Evolutionary conservation across 192 early-diverging fungal species (phyloP).

Genomic region (Podila epigama): DNA sequence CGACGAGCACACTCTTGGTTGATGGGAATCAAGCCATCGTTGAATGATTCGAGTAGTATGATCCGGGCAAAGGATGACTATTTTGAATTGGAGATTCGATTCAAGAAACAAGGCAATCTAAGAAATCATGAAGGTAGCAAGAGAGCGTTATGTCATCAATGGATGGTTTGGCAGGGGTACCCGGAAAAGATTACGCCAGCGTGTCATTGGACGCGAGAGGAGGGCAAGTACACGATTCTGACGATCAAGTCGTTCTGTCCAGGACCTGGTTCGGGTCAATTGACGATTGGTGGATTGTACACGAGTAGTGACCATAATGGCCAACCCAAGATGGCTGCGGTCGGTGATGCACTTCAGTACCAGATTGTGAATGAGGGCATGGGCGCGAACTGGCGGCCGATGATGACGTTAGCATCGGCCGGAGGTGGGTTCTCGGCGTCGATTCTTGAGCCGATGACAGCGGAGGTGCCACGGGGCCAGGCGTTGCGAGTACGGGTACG

Average conservation of each 20-base stretch:
- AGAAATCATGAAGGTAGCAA: not conserved
- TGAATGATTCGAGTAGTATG: not conserved
- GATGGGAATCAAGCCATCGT: not conserved
- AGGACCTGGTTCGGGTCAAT: constrained; percentile 3
- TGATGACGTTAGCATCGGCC: not conserved
- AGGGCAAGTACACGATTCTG: constrained; percentile 13
- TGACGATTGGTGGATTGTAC: not conserved
- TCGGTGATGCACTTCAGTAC: constrained; percentile 7
- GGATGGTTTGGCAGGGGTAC: constrained; percentile 9
- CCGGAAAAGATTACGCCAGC: not conserved
- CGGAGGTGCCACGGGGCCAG: constrained; percentile 6
- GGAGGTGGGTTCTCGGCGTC: constrained; percentile 11
- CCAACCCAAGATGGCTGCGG: too few species aligned
- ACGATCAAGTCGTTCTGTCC: constrained; percentile 21
- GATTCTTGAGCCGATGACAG: constrained; percentile 21
- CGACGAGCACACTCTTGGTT: constrained; percentile 2
- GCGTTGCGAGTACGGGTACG: constrained; percentile 12
- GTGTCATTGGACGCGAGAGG: constrained; percentile 15
- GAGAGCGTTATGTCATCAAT: not conserved
- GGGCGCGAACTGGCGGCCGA: constrained; percentile 13
- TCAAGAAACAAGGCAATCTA: constrained; percentile 16
- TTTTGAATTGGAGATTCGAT: constrained; percentile 15
- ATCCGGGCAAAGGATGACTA: constrained; percentile 23
- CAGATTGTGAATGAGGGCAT: constrained; percentile 19
- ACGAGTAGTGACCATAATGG: too few species aligned